phyloP scores from a whole-genome alignment of 1,284 basidiomycete genomes.

The Trametes polyzona region DNA sequence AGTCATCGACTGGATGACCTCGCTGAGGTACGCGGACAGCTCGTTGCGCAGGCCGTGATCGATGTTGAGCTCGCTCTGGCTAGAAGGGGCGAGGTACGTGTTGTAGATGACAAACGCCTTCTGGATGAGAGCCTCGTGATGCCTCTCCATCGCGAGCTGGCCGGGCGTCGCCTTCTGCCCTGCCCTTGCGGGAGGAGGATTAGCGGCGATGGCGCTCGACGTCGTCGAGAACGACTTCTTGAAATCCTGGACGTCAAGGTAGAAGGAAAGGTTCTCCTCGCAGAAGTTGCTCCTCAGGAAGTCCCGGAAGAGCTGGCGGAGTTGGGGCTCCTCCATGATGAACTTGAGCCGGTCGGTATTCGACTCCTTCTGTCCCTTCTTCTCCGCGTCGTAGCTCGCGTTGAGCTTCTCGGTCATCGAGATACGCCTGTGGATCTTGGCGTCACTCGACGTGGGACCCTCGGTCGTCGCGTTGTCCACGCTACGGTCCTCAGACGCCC shows the following conservation, averaged over 20 bases:
- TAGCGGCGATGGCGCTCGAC: conserved; percentile 82
- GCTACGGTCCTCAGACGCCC: conserved; percentile 47
- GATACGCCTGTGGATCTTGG: conserved; percentile 76
- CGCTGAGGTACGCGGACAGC: conserved; percentile 90
- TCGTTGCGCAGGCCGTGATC: conserved; percentile 96
- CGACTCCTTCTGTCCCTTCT: conserved; percentile 75
- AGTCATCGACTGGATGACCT: conserved; percentile 77
- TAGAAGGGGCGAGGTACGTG: conserved; percentile 94
- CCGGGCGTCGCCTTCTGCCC: conserved; percentile 63
- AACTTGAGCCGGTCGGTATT: conserved; percentile 90
- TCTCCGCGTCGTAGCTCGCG: conserved; percentile 55
- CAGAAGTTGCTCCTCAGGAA: conserved; percentile 95
- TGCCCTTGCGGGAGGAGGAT: conserved; percentile 40
- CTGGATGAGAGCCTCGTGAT: conserved; percentile 94
- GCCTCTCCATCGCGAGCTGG: conserved; percentile 93
- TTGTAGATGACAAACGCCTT: conserved; percentile 95
- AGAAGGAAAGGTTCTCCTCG: conserved; percentile 97
- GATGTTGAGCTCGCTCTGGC: conserved; percentile 96
- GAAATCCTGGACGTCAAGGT: conserved; percentile 97
- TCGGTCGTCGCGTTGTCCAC: conserved; percentile 45
- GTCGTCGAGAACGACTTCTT: conserved; percentile 96
- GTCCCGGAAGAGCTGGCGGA: conserved; percentile 91
- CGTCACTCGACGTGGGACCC: conserved; percentile 48
- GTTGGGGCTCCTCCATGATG: conserved; percentile 92
- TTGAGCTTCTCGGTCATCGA: conserved; percentile 80